Conservation (phyloP, 164 flowering plant genomes). For the Kingdonia uniflora region DNA sequence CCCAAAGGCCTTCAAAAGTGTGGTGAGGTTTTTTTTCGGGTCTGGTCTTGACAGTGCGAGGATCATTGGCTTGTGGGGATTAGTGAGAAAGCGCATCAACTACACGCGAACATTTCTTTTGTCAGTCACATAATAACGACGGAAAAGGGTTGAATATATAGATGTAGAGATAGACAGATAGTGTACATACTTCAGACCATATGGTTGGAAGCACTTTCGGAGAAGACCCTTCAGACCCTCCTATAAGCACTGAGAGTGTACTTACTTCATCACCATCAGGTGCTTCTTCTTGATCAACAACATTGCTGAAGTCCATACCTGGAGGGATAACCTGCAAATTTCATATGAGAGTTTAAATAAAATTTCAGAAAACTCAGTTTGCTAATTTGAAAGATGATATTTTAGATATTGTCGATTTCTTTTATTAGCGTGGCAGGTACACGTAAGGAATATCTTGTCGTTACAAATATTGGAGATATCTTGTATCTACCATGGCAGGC, state of each 20-base stretch:
- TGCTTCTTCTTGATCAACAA: slow-evolving; percentile 47
- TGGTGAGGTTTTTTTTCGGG: slow-evolving; percentile 76
- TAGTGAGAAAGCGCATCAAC: slow-evolving; percentile 72
- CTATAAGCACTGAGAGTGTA: slow-evolving; percentile 34
- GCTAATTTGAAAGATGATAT: too few relatives aligned
- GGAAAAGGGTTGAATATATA: background rate
- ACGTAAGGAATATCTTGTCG: too few relatives aligned
- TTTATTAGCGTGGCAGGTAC: too few relatives aligned
- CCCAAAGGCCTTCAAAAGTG: slow-evolving; percentile 77
- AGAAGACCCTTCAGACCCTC: slow-evolving; percentile 44
- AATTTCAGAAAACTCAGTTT: too few relatives aligned
- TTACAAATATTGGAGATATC: too few relatives aligned
- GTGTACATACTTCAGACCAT: slow-evolving; percentile 59
- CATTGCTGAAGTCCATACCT: slow-evolving; percentile 82
- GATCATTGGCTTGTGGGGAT: slow-evolving; percentile 85
- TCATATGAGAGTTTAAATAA: too few relatives aligned
- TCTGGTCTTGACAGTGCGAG: slow-evolving; percentile 80
- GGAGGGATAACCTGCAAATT: slow-evolving; percentile 72
- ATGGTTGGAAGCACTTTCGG: slow-evolving; percentile 62
- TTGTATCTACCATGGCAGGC: too few relatives aligned
- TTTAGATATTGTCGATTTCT: too few relatives aligned
- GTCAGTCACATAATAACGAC: background rate
- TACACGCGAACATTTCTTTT: slow-evolving; percentile 13
- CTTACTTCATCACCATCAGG: slow-evolving; percentile 56
- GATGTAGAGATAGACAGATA: background rate